Percentiles rank a stretch among this genome's conserved stretches.
phyloP scores from a whole-genome alignment of 169 alveolate genomes.

The Eimeria praecox region DNA sequence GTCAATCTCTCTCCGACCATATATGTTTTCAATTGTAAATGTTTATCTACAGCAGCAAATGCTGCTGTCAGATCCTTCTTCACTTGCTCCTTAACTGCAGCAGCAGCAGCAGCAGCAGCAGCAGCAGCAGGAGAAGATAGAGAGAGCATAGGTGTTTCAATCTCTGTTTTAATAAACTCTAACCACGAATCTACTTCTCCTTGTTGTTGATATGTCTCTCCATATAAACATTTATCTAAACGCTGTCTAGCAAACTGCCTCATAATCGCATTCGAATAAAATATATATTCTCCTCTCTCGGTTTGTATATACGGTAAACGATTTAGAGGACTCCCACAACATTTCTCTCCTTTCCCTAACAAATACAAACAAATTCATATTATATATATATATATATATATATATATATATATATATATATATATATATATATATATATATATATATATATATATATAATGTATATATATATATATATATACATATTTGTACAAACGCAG shows the following conservation, averaged over 20 bases:
- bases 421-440: too few species aligned
- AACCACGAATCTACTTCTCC: constrained; percentile 82
- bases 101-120: constrained; percentile 53
- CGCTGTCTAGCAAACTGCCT: constrained; percentile 37
- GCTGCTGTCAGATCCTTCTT: constrained; percentile 77
- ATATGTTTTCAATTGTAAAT: constrained; percentile 75
- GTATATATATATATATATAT: too few species aligned
- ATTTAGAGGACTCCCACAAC: constrained; percentile 11
- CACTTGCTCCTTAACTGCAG: constrained; percentile 64
- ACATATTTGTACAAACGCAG: too few species aligned
- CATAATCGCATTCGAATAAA: constrained; percentile 46
- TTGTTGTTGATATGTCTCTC: constrained; percentile 76
- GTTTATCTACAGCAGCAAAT: constrained; percentile 75
- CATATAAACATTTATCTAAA: constrained; percentile 58
- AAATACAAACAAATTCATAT: not conserved
- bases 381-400: too few species aligned
- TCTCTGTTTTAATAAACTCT: constrained; percentile 75
- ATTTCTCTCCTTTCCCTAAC: constrained; percentile 40
- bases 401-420: too few species aligned
- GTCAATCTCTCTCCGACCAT: constrained; percentile 84
- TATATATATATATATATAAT: too few species aligned
- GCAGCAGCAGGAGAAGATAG: constrained; percentile 45
- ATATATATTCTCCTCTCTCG: constrained; percentile 8
- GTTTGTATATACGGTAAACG: constrained; percentile 55
- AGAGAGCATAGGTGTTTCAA: constrained; percentile 80